phyloP scores from a whole-genome alignment of 208 protist species.

The Jaenimonas drosophilae region DNA sequence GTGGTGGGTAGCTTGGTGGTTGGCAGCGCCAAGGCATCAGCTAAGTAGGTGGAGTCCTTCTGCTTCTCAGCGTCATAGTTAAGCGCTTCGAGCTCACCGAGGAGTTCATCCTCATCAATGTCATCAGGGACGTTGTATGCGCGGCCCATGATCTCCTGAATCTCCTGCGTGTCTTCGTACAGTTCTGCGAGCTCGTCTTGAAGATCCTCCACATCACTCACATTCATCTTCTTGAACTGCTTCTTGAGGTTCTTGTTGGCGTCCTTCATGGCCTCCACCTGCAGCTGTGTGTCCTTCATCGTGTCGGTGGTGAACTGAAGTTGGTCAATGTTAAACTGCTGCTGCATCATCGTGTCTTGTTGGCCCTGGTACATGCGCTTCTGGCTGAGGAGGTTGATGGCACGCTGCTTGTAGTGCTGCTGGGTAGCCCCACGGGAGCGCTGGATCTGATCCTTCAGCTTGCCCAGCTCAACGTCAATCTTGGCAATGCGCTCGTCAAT shows the following conservation, averaged over 20 bases:
- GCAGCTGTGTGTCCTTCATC: constrained; percentile 87
- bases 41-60: constrained; percentile 66
- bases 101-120: constrained; percentile 89
- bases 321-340: constrained; percentile 92
- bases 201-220: constrained; percentile 76
- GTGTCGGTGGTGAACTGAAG: constrained; percentile 86
- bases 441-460: constrained; percentile 77
- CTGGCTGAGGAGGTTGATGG: constrained; percentile 86
- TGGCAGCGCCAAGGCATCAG: constrained; percentile 70
- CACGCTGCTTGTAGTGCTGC: constrained; percentile 87
- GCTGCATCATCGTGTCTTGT: constrained; percentile 81
- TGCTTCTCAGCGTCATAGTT: constrained; percentile 77
- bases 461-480: constrained; percentile 82
- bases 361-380: constrained; percentile 91
- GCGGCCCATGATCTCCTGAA: constrained; percentile 90
- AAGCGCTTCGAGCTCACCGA: constrained; percentile 83
- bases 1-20: constrained; percentile 42
- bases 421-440: constrained; percentile 51
- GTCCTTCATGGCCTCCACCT: constrained; percentile 85
- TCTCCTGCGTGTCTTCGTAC: constrained; percentile 88
- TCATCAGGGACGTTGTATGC: constrained; percentile 86
- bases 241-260: constrained; percentile 79
- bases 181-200: constrained; percentile 88
- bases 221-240: constrained; percentile 78
- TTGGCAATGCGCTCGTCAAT: constrained; percentile 75